Conservation (phyloP, 176 grass and related monocot genomes). For the Bonia amplexicaulis region DNA sequence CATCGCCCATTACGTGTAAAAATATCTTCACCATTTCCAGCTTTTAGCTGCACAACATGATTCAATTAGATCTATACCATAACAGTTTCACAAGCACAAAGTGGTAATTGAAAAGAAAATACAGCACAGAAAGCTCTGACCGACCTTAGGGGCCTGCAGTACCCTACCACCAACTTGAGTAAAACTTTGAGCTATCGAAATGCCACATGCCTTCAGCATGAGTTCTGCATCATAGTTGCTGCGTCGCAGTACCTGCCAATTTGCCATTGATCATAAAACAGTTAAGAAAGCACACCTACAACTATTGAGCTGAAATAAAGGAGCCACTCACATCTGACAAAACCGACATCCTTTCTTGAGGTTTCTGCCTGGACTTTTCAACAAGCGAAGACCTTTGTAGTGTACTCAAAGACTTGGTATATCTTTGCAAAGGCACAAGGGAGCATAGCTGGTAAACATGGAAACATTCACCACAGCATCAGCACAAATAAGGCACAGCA, state of each 20-base stretch:
- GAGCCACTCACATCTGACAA: constrained; percentile 50
- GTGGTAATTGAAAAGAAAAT: not conserved
- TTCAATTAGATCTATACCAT: not conserved
- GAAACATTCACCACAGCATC: not conserved
- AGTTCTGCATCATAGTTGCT: constrained; percentile 71
- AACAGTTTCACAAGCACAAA: not conserved
- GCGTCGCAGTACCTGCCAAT: constrained; percentile 41
- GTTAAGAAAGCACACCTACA: not conserved
- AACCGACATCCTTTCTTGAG: constrained; percentile 69
- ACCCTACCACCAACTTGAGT: constrained; percentile 68
- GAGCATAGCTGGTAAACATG: constrained; percentile 53
- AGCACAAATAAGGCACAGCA: not conserved
- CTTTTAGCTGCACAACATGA: constrained; percentile 53
- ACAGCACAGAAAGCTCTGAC: not conserved
- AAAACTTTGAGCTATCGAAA: constrained; percentile 58
- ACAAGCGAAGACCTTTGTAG: constrained; percentile 71
- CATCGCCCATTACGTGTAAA: constrained; percentile 69
- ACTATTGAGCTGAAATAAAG: not conserved
- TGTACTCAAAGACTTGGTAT: constrained; percentile 67
- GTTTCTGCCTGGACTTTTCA: constrained; percentile 93
- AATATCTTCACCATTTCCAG: constrained; percentile 71
- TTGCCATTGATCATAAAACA: not conserved
- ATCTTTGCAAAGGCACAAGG: constrained; percentile 61
- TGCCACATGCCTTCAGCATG: constrained; percentile 66
- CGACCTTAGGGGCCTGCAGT: constrained; percentile 64